Conservation (phyloP, 208 protist genomes). For the Trichomonas tenax region DNA sequence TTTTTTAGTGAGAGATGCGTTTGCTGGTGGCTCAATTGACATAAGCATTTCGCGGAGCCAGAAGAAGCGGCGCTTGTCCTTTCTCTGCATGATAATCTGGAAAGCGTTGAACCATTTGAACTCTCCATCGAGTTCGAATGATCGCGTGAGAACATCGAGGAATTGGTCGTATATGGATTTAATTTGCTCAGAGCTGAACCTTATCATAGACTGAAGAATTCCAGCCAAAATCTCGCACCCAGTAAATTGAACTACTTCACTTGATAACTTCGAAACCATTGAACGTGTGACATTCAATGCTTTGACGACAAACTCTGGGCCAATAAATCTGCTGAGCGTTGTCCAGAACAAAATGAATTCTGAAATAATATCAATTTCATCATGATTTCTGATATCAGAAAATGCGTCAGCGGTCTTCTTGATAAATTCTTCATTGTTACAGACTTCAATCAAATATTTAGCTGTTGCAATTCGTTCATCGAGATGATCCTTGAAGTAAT, state of each 20-base stretch:
- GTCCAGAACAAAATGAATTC: not conserved
- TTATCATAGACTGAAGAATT: not conserved
- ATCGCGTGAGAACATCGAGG: not conserved
- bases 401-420: not conserved
- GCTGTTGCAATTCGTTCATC: not conserved
- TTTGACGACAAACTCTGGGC: not conserved
- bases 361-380: not conserved
- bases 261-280: not conserved
- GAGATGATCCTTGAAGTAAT: not conserved
- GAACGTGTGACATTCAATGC: not conserved
- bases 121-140: not conserved
- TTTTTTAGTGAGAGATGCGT: not conserved
- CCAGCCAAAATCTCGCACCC: not conserved
- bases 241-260: not conserved
- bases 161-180: not conserved
- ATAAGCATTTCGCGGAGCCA: not conserved
- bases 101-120: not conserved
- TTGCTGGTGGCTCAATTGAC: not conserved
- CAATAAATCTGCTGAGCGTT: not conserved
- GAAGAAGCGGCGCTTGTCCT: not conserved
- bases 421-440: not conserved
- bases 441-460: not conserved
- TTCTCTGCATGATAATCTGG: not conserved
- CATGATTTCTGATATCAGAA: not conserved
- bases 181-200: not conserved